Conservation (phyloP, 1,284 basidiomycete genomes). For the Golubevia pallescens region DNA sequence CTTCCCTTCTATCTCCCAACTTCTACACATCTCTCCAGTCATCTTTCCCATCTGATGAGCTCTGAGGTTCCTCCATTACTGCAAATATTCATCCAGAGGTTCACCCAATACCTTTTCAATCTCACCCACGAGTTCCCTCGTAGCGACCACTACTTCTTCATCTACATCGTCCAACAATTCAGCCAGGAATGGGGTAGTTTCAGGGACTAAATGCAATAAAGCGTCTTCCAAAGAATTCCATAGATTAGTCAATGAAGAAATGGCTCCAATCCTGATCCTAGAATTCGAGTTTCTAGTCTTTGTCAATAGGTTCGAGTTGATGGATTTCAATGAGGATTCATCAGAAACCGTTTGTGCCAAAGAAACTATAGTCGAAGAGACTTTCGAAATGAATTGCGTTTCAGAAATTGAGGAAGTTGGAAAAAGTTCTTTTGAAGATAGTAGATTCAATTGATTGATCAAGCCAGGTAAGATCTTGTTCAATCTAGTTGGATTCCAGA, state of each 20-base stretch:
- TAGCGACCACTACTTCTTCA: conserved; percentile 23
- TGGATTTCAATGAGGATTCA: conserved; percentile 37
- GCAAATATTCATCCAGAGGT: conserved; percentile 52
- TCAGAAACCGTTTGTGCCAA: conserved; percentile 50
- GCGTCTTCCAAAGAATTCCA: conserved; percentile 30
- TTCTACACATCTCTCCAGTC: too few relatives aligned
- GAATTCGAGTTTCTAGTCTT: conserved; percentile 19
- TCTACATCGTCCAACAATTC: conserved; percentile 53
- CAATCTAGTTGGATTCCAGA: conserved; percentile 57
- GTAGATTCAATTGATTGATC: conserved; percentile 40
- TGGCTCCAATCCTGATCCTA: conserved; percentile 15
- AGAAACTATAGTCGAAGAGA: conserved; percentile 15
- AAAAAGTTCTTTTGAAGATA: too few relatives aligned
- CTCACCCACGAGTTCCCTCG: conserved; percentile 32
- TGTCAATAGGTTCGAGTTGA: conserved; percentile 41
- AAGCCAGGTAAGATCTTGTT: conserved; percentile 33
- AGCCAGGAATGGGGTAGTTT: conserved; percentile 53
- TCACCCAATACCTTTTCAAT: conserved; percentile 57
- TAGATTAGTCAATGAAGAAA: conserved; percentile 25
- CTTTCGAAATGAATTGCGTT: too few relatives aligned
- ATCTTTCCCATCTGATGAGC: too few relatives aligned
- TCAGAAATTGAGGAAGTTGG: too few relatives aligned
- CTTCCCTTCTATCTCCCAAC: too few relatives aligned
- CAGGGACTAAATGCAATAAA: conserved; percentile 48
- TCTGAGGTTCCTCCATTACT: conserved; percentile 11